Evolutionary conservation across 345 rosid species (phyloP), one percentile per base, ranked within the genome.

Genomic region (Triadica sebifera): DNA sequence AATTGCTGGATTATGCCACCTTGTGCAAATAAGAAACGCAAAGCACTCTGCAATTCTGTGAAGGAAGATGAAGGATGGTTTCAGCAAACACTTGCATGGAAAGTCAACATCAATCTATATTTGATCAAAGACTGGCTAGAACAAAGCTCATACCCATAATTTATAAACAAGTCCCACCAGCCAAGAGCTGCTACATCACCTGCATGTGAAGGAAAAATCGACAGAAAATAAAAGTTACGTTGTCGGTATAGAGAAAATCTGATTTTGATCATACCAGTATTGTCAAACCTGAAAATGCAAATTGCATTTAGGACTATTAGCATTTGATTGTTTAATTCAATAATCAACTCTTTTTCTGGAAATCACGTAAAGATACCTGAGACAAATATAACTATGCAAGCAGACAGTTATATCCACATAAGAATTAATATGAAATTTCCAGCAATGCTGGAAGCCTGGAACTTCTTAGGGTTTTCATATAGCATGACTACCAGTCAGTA

Each of bases 81-180:
- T 45, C 69, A 67, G 24, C 10, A 29, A 20, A 62, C 25, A 67
- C 29, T 19, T 56, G 38, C 4, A 20, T 20, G 11, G 39, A 41
- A 4, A 50, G 52, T 38, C 59, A 58, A 78, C 64, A 45, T 24
- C 49, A 70, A 38, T 65, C 41, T 20, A 19, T 24, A 57, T 16
- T 61, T 68, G 13, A 68, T 50, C 38, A 72, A 43, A 38, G 72
- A 72, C 3, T 77, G 39, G 24, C 63, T 43, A n/a, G 47, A n/a
- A 64, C 20, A 46, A 61, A 45, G 55, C 78, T 24, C 22, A 72
- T 90, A 90, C 95, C 98, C 93, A 22, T 85, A 94, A 74, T 90
- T 92, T 81, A 90, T 89, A 81, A 92, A 88, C 69, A 94, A 86
- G 81, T 89, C 98, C 98, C 98, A 94, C 98, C 96, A 94, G 80